Conservation (phyloP, 768 basidiomycete species). For the Xerocomus spinulosus region DNA sequence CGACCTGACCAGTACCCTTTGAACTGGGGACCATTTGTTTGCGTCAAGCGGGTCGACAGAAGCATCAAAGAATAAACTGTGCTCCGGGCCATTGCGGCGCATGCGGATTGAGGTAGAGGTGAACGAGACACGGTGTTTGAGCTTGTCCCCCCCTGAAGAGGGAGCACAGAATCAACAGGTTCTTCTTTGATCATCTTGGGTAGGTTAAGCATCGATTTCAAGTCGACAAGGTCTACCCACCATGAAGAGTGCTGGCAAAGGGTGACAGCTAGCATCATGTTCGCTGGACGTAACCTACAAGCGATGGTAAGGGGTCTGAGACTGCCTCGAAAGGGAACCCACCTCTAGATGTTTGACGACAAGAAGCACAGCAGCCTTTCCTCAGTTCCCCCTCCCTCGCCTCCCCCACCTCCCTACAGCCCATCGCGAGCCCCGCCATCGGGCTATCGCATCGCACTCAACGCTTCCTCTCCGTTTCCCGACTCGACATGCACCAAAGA, state of each 20-base stretch:
- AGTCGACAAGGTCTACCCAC: background rate
- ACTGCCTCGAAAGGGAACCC: background rate
- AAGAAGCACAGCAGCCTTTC: conserved; percentile 1
- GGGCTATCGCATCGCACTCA: conserved; percentile 60
- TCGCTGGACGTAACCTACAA: too few relatives aligned
- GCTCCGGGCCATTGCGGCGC: conserved; percentile 15
- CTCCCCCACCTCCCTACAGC: conserved; percentile 18
- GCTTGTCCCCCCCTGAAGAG: background rate
- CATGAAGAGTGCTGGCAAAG: background rate
- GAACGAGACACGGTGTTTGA: background rate
- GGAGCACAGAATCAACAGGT: conserved; percentile 1
- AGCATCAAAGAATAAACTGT: conserved; percentile 15
- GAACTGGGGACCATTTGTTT: background rate
- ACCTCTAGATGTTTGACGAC: conserved; percentile 8
- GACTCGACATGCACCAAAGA: conserved; percentile 37
- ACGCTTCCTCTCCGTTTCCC: conserved; percentile 38
- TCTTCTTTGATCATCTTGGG: conserved; percentile 11
- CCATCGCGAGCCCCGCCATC: conserved; percentile 43
- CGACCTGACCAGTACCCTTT: conserved; percentile 12
- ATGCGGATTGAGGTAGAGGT: conserved; percentile 15
- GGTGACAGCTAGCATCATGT: background rate
- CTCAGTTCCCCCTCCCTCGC: background rate
- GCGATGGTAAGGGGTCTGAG: too few relatives aligned
- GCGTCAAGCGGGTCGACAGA: background rate
- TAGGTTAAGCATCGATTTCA: background rate